Percentiles rank a stretch among this genome's conserved stretches.
phyloP scores from a whole-genome alignment of 306 rosid genomes.

The Quercus parvula region DNA sequence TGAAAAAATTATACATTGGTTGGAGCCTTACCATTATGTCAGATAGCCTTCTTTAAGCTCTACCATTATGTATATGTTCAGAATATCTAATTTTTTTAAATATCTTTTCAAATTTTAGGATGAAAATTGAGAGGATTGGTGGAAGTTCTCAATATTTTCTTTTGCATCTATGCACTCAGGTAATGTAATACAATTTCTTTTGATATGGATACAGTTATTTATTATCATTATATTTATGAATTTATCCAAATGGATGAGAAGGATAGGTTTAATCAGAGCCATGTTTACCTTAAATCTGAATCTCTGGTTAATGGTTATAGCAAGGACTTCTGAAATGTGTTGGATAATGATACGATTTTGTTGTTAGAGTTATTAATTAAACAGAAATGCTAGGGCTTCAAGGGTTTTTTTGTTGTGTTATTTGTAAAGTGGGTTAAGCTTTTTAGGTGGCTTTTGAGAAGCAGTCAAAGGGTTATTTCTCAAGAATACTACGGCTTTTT shows the following conservation, averaged over 20 bases:
- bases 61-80: slow-evolving; percentile 1
- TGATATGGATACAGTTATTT: neutral
- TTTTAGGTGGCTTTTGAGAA: neutral
- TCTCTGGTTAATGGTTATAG: neutral
- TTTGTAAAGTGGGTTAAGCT: neutral
- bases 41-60: neutral
- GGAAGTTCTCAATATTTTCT: slow-evolving; percentile 89
- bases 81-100: slow-evolving; percentile 1
- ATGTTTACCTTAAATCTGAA: neutral
- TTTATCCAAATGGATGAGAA: neutral
- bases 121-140: slow-evolving; percentile 66
- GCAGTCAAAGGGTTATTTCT: neutral
- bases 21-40: slow-evolving; percentile 20
- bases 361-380: neutral
- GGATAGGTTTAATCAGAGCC: neutral
- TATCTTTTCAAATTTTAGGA: slow-evolving; percentile 47
- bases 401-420: neutral
- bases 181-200: slow-evolving; percentile 20
- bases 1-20: slow-evolving; percentile 89
- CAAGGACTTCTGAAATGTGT: neutral
- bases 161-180: slow-evolving; percentile 92
- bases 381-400: neutral
- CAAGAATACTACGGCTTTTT: neutral
- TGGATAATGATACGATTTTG: neutral
- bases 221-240: neutral